phyloP scores from a whole-genome alignment of 768 basidiomycete genomes.

The Termitomyces sp. region DNA sequence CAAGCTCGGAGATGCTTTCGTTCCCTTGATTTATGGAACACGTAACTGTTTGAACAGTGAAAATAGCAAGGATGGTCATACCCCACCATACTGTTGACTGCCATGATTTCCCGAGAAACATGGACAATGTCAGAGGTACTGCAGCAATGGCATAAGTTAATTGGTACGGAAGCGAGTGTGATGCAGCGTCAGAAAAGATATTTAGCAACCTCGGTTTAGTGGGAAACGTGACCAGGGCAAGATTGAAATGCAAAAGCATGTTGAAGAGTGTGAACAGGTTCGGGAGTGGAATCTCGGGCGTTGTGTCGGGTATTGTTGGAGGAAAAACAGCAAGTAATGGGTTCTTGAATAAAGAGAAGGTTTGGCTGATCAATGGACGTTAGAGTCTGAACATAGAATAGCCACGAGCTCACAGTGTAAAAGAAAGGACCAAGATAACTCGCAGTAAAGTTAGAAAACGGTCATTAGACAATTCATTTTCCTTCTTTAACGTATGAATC shows the following conservation, averaged over 20 bases:
- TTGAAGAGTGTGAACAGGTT: conserved; percentile 42
- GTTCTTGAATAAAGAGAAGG: conserved; percentile 41
- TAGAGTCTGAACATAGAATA: background rate
- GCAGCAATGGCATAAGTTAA: conserved; percentile 32
- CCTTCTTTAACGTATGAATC: conserved; percentile 41
- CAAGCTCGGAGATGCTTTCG: conserved; percentile 43
- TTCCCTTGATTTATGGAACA: conserved; percentile 39
- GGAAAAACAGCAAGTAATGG: conserved; percentile 45
- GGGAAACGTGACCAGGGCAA: conserved; percentile 37
- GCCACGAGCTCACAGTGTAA: conserved; percentile 34
- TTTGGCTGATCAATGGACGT: conserved; percentile 31
- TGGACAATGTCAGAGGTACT: conserved; percentile 42
- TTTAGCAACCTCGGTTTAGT: conserved; percentile 30
- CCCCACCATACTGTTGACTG: conserved; percentile 53
- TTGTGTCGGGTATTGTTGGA: conserved; percentile 10
- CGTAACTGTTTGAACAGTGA: conserved; percentile 39
- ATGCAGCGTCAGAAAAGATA: conserved; percentile 12
- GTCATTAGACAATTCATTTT: conserved; percentile 37
- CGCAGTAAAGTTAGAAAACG: conserved; percentile 36
- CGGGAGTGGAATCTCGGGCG: conserved; percentile 38
- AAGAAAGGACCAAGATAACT: conserved; percentile 38
- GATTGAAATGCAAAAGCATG: conserved; percentile 46
- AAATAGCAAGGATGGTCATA: conserved; percentile 36
- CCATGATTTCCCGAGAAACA: conserved; percentile 47
- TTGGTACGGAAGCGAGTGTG: conserved; percentile 26